Base-by-base conservation (phyloP, 179 eudicot genomes). In the Heliamphora pulchella region DNA sequence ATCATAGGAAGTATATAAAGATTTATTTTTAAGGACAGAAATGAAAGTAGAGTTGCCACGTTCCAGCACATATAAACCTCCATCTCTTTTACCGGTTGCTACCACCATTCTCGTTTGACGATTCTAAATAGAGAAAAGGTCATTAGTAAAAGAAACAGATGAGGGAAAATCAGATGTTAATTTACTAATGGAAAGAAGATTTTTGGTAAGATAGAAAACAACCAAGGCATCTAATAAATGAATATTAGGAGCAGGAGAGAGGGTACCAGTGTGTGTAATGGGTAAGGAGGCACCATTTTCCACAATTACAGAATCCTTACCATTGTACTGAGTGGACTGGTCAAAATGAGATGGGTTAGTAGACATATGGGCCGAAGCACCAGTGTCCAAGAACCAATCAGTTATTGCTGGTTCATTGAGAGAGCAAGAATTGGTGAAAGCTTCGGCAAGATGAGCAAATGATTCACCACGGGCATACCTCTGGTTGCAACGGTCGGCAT, bases 181-280 rank as follows among this genome's bases (percentile, higher is more conserved):
- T 14, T 53, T 78, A 11, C 74, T 78, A 8, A 66, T 67, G 54
- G 64, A 78, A 5, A 78, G 8, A n/a, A 78, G 17, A 1, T 78
- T 78, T 55, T 78, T 66, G 10, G 80, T 65, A 4, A 78, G 80
- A 13, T 9, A 31, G 13, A 74, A 51, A 4, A 78, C 65, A 53
- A 78, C 64, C 3, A 78, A 61, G 18, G 67, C 80, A 78, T 78
- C 71, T 2, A 54, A 44, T 0, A 78, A n/a, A 22, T 78, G 10
- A 22, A 50, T 9, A 50, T 78, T 78, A 5, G 59, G 6, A 7
- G 18, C 7, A 1, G 50, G 61, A 46, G 74, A 20, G 17, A 13
- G 8, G 2, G 47, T 17, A 15, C 53, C 74, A 0, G 53, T 78
- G 14, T 67, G 74, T 0, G 74, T 48, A 31, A 78, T 78, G n/a